Evolutionary conservation across 73 alveolate species (phyloP).

Genomic region (Halteria grandinella): DNA sequence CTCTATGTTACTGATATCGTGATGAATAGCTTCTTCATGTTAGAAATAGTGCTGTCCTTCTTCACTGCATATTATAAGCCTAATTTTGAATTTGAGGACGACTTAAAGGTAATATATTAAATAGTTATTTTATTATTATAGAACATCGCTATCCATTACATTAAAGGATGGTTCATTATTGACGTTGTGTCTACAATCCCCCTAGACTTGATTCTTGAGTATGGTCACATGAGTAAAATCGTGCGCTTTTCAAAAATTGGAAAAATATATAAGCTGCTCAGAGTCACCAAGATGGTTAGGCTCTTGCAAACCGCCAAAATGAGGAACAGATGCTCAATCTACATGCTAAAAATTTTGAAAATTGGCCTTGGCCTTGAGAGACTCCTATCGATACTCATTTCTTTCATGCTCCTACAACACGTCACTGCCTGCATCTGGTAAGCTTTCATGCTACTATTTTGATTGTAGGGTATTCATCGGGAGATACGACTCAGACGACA

Average conservation of each 20-base stretch:
- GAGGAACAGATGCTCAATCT: background rate
- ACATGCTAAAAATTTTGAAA: background rate
- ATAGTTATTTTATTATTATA: no score
- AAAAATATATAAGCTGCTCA: conserved; percentile 77
- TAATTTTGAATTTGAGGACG: background rate
- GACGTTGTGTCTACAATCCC: conserved; percentile 79
- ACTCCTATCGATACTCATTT: background rate
- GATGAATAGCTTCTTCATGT: background rate
- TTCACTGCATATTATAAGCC: background rate
- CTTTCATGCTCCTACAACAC: background rate
- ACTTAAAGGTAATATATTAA: no score
- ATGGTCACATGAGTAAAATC: conserved; percentile 58
- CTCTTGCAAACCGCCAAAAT: conserved; percentile 63
- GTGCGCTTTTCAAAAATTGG: conserved; percentile 77
- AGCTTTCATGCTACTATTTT: no score
- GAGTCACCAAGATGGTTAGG: conserved; percentile 70
- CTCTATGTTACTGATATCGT: background rate
- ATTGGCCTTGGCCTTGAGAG: background rate
- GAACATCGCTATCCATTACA: conserved; percentile 64
- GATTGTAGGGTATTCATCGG: no score
- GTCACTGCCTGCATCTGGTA: background rate
- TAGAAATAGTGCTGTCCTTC: background rate
- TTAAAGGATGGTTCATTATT: conserved; percentile 73
- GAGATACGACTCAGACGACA: no score
- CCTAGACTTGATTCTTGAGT: conserved; percentile 41